These are phyloP conservation scores for Clavariopsis aquatica DNA, from an alignment of 495 filamentous ascomycete genomes.

Conservation along the genomic window DNA sequence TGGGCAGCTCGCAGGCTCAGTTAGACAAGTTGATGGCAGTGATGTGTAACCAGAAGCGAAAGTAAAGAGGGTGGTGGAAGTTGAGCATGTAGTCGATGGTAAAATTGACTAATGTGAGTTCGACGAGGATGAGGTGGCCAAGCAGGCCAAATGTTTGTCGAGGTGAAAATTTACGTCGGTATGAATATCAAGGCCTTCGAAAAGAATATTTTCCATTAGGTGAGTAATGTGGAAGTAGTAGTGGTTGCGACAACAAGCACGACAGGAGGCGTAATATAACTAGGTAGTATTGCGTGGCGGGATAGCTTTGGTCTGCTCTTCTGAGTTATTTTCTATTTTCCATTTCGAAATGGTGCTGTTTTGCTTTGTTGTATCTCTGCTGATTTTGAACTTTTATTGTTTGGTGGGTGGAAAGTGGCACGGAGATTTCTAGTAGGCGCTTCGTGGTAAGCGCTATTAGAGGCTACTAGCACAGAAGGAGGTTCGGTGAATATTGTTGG, in stretches of 20 bases:
- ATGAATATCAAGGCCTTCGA: slow-evolving; percentile 5
- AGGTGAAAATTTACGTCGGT: background rate
- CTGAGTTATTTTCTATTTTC: too few relatives aligned
- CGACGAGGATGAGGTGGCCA: background rate
- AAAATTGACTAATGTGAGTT: background rate
- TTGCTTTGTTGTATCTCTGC: too few relatives aligned
- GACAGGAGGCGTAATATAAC: slow-evolving; percentile 7
- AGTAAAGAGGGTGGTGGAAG: slow-evolving; percentile 1
- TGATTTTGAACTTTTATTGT: too few relatives aligned
- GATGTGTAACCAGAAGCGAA: slow-evolving; percentile 9
- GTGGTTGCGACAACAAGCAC: slow-evolving; percentile 17
- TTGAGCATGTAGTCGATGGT: slow-evolving; percentile 1
- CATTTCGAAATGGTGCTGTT: too few relatives aligned
- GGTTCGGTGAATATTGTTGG: too few relatives aligned
- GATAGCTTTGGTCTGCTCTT: too few relatives aligned
- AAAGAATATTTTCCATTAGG: background rate
- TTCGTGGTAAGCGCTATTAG: too few relatives aligned
- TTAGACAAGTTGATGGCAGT: background rate
- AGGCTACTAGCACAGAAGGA: too few relatives aligned
- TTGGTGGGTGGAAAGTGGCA: too few relatives aligned
- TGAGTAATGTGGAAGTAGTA: background rate
- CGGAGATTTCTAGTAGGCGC: too few relatives aligned
- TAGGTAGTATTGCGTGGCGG: too few relatives aligned
- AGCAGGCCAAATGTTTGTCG: background rate
- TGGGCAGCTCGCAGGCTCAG: background rate